Evolutionary conservation across 768 basidiomycete genomes (phyloP), one percentile per base, ranked within the genome.

Genomic region (Phanerodontia chrysosporium): DNA sequence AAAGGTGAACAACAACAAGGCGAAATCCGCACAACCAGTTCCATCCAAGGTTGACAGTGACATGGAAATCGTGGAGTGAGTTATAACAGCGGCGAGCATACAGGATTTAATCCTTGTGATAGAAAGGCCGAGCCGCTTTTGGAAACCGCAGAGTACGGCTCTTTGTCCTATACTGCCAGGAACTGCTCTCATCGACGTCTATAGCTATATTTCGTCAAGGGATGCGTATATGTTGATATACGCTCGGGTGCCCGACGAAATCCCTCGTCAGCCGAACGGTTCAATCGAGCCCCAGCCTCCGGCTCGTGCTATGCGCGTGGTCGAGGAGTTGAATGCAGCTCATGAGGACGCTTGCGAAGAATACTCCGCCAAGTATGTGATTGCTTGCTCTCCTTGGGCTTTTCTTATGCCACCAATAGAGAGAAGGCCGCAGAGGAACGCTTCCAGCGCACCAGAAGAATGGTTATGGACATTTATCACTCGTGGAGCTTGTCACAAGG

Each of bases 201-300:
- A 21, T 54, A 67, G 65, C 58, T 75, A 78, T 39, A 79, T 89
- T 62, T 77, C 82, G 2, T 94, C 93, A 1, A 89, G 83, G 72
- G 93, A 97, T 65, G 93, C 92, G 6, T 97, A 98, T 73, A 96
- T 98, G 94, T 80, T 98, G 30, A 86, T 98, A 55, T 98, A 98
- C 72, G 81, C 83, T 36, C 82, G 84, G 12, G 62, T 51, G 0
- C 36, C 60, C 78, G 76, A 63, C 66, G 72, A 28, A 58, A 44
- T 48, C 48, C 51, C 44, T 49, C 48, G 13, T 18, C 51, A 13
- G n/a, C 39, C 21, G 35, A 16, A 0, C 12, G 28, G 5, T 25
- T 39, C 44, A 28, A 8, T 62, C 22, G 55, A 70, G 36, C 78
- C 78, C 1, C 57, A 64, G 32, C 87, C 87, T 29, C 89, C 90